phyloP scores from a whole-genome alignment of 2,329 filamentous ascomycete species.

The Exophiala dermatitidis region DNA sequence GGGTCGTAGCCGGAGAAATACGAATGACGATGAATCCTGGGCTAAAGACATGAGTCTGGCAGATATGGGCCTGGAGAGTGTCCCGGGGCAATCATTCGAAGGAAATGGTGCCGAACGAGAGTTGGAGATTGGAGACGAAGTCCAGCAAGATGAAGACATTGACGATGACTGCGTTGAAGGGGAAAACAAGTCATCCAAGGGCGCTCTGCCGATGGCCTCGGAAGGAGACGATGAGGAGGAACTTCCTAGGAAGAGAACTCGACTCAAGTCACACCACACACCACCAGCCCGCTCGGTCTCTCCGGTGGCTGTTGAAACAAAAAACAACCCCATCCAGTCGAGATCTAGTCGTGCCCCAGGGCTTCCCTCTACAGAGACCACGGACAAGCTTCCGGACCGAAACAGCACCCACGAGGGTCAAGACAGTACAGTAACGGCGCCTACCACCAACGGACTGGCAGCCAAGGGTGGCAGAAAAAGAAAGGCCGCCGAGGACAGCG shows the following conservation, averaged over 20 bases:
- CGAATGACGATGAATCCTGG: slow-evolving; percentile 24
- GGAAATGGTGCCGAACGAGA: slow-evolving; percentile 8
- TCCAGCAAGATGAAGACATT: slow-evolving; percentile 6
- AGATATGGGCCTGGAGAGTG: slow-evolving; percentile 24
- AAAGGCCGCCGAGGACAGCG: slow-evolving; percentile 14
- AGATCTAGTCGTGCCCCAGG: background rate
- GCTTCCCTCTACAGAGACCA: background rate
- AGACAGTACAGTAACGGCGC: background rate
- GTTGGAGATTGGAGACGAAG: slow-evolving; percentile 9
- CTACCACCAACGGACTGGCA: background rate
- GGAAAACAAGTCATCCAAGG: background rate
- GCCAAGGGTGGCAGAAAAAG: slow-evolving; percentile 14
- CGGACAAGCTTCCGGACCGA: background rate
- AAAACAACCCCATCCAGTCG: background rate
- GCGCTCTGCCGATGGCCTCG: background rate
- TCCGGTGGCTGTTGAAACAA: background rate
- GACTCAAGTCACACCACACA: slow-evolving; percentile 5
- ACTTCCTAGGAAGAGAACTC: slow-evolving; percentile 14
- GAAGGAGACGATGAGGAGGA: slow-evolving; percentile 5
- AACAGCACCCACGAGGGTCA: background rate
- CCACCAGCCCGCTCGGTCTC: slow-evolving; percentile 8
- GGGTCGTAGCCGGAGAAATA: background rate
- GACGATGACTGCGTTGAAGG: background rate
- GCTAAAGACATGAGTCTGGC: slow-evolving; percentile 27
- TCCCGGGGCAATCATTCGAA: slow-evolving; percentile 10